Evolutionary conservation across 352 stramenopile species (phyloP).

Genomic region (Labyrinthula sp.): DNA sequence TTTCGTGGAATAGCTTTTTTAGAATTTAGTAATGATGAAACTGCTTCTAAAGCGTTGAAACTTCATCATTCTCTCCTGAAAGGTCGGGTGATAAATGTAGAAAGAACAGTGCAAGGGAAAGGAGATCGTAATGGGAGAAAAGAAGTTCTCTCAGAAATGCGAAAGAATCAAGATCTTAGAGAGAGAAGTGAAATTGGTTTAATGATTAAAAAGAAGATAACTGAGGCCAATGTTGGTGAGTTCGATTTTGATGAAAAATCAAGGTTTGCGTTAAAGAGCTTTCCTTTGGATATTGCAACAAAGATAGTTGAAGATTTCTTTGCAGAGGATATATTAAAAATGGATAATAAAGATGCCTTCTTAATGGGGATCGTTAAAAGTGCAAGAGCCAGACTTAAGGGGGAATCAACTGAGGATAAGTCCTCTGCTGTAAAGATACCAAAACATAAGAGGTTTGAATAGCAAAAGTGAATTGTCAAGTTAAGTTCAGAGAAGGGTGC

Average conservation of each 20-base stretch:
- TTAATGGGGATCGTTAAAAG: slow-evolving; percentile 21
- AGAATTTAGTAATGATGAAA: slow-evolving; percentile 37
- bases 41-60: slow-evolving; percentile 44
- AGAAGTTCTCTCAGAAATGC: slow-evolving; percentile 40
- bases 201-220: slow-evolving; percentile 43
- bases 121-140: slow-evolving; percentile 38
- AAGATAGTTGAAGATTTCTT: slow-evolving; percentile 22
- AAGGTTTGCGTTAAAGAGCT: slow-evolving; percentile 39
- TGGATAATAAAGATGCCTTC: slow-evolving; percentile 20
- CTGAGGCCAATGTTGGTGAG: slow-evolving; percentile 40
- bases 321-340: too few species aligned
- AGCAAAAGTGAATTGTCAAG: too few species aligned
- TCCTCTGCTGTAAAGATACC: slow-evolving; percentile 10
- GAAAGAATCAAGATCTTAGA: slow-evolving; percentile 43
- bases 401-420: background rate
- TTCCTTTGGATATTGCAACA: slow-evolving; percentile 21
- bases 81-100: slow-evolving; percentile 52
- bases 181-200: slow-evolving; percentile 45
- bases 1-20: slow-evolving; percentile 53
- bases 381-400: slow-evolving; percentile 1
- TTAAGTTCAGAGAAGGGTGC: too few species aligned
- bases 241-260: slow-evolving; percentile 49
- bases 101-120: slow-evolving; percentile 41
- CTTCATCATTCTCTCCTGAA: slow-evolving; percentile 51
- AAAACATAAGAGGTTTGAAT: too few species aligned